These are phyloP conservation scores for Phaffia australis DNA, from an alignment of 768 basidiomycete species.

Conservation along the genomic window DNA sequence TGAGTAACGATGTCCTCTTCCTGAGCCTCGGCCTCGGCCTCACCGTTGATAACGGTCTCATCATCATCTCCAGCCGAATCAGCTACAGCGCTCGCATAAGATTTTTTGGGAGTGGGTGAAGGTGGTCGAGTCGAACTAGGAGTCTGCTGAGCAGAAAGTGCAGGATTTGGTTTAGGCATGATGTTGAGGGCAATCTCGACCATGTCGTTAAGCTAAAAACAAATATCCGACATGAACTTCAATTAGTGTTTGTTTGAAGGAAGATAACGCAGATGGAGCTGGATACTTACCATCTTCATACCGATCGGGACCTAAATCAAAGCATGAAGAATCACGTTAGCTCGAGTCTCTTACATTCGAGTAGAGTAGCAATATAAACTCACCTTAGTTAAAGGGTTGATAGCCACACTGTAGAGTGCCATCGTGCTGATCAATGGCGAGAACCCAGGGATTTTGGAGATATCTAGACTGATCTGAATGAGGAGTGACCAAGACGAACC, in stretches of 20 bases:
- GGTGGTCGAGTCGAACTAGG: slow-evolving; percentile 14
- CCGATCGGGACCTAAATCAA: slow-evolving; percentile 12
- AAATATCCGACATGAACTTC: slow-evolving; percentile 3
- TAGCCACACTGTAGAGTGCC: slow-evolving; percentile 59
- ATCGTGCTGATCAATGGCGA: slow-evolving; percentile 57
- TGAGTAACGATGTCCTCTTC: not conserved
- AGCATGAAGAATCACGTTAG: slow-evolving; percentile 56
- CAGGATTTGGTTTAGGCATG: slow-evolving; percentile 38
- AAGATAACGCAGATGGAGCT: not conserved
- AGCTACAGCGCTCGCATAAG: no score
- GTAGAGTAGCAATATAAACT: slow-evolving; percentile 53
- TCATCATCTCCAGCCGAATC: slow-evolving; percentile 10
- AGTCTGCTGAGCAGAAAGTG: slow-evolving; percentile 23
- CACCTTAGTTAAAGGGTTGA: slow-evolving; percentile 48
- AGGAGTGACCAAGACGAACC: not conserved
- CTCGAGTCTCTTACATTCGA: no score
- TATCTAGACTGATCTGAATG: slow-evolving; percentile 64
- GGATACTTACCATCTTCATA: slow-evolving; percentile 17
- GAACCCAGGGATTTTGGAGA: slow-evolving; percentile 49
- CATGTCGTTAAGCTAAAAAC: slow-evolving; percentile 59
- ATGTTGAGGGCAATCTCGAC: slow-evolving; percentile 67
- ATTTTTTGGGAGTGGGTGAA: slow-evolving; percentile 7
- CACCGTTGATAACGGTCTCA: no score
- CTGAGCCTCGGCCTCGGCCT: slow-evolving; percentile 32
- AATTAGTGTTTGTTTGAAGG: not conserved